phyloP scores from a whole-genome alignment of 495 filamentous ascomycete genomes.

The Trypethelium eluteriae region DNA sequence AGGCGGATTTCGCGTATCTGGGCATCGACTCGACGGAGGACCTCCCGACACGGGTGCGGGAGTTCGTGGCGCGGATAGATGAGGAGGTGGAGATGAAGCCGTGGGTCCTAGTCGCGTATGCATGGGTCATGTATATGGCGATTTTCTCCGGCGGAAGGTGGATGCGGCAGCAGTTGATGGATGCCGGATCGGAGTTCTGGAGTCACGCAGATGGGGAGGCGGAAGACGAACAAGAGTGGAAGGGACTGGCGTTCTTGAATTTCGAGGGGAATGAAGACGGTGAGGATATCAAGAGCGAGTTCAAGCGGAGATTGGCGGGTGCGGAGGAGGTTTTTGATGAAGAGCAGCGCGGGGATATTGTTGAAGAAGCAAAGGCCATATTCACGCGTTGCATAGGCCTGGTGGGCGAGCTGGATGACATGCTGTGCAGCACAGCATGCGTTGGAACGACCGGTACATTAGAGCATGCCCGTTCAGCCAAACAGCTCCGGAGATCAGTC shows the following conservation, averaged over 20 bases:
- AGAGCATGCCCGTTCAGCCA: background rate
- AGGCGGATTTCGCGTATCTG: constrained; percentile 27
- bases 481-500: background rate
- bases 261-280: constrained; percentile 34
- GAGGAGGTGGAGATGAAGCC: constrained; percentile 33
- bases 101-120: constrained; percentile 49
- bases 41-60: background rate
- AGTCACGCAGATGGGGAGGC: constrained; percentile 9
- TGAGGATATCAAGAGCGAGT: constrained; percentile 37
- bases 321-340: constrained; percentile 38
- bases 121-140: constrained; percentile 55
- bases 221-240: constrained; percentile 1
- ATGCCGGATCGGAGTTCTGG: constrained; percentile 44
- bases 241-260: constrained; percentile 32
- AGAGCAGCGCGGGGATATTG: constrained; percentile 41
- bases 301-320: constrained; percentile 36
- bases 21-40: background rate
- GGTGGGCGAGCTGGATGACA: constrained; percentile 37
- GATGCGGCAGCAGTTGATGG: constrained; percentile 41
- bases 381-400: constrained; percentile 37
- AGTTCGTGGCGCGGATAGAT: constrained; percentile 33
- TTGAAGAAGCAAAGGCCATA: constrained; percentile 41
- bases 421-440: background rate
- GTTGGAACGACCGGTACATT: constrained; percentile 12
- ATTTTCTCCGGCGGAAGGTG: constrained; percentile 51